Evolutionary conservation across 768 basidiomycete species (phyloP), one percentile per base, ranked within the genome.

Genomic region (Ramaria sp.): DNA sequence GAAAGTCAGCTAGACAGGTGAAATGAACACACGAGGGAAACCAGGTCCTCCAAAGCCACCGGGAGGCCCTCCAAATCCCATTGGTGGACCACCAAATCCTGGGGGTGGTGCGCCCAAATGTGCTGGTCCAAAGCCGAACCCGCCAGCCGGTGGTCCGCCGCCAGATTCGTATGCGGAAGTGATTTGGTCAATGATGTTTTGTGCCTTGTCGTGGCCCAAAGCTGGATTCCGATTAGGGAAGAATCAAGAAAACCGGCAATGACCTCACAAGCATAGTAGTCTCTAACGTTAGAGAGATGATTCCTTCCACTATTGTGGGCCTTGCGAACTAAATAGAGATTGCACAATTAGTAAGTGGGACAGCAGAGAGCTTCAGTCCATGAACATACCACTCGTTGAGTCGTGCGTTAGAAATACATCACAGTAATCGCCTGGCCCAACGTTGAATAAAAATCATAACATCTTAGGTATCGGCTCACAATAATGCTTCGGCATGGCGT

Each of bases 261-360:
- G 34, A 3, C 58, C 86, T 57, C 60, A 93, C 92, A 92, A 12
- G 92, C 91, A 72, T 96, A 99, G 70, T 98, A 99, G 65, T 98
- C 95, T 59, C 91, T 76, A 58, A 99, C 95, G 69, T 99, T 99
- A 39, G 91, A 78, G 39, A 98, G 79, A 68, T 99, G 96, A 72
- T 99, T 99, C 58, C 95, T 80, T 62, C 96, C 96, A 58, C 87
- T 91, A 72, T 99, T 98, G 70, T 99, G 96, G 53, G 96, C 96
- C 72, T 97, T 96, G 61, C 96, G 88, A 37, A 96, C 94, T 95
- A 64, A 48, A 59, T 60, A 51, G 48, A 47, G 20, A 47, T 34
- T 59, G 65, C 42, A 64, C 62, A 5, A 54, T 20, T 59, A 33
- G 13, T 53, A 7, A 31, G 33, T 10, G 17, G 24, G 46, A 15